Evolutionary conservation across 2,329 filamentous ascomycete genomes (phyloP).

Genomic region (Colletotrichum sp.): DNA sequence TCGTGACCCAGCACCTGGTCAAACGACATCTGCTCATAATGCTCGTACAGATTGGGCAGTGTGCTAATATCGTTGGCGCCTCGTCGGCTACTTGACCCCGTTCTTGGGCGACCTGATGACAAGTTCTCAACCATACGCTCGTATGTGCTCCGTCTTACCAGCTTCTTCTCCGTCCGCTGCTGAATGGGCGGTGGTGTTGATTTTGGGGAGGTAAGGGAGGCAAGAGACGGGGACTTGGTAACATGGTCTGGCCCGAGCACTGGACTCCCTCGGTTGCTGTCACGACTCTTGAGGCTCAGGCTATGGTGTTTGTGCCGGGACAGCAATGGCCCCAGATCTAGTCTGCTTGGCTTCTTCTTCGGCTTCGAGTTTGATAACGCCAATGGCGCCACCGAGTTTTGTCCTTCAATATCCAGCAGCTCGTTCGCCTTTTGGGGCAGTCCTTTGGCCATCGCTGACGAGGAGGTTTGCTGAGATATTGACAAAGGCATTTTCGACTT

Average conservation of each 20-base stretch:
- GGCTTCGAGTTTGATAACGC: slow-evolving; percentile 31
- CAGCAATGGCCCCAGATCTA: slow-evolving; percentile 54
- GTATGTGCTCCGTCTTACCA: slow-evolving; percentile 40
- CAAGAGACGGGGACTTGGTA: slow-evolving; percentile 46
- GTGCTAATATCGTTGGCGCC: slow-evolving; percentile 33
- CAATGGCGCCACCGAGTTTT: slow-evolving; percentile 21
- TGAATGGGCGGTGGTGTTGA: slow-evolving; percentile 26
- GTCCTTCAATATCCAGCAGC: slow-evolving; percentile 51
- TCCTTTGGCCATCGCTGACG: slow-evolving; percentile 63
- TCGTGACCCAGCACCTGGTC: slow-evolving; percentile 39
- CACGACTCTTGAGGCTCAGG: slow-evolving; percentile 15
- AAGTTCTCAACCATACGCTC: slow-evolving; percentile 26
- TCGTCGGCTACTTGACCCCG: slow-evolving; percentile 6
- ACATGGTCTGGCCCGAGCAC: slow-evolving; percentile 41
- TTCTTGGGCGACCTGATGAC: slow-evolving; percentile 15
- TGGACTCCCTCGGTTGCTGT: not conserved
- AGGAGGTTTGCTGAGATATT: slow-evolving; percentile 65
- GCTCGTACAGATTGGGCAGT: slow-evolving; percentile 58
- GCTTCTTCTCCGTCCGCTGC: slow-evolving; percentile 29
- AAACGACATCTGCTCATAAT: slow-evolving; percentile 63
- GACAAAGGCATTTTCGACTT: slow-evolving; percentile 59
- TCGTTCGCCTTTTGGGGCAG: slow-evolving; percentile 52
- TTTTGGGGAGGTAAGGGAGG: slow-evolving; percentile 40
- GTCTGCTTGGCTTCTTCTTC: slow-evolving; percentile 53
- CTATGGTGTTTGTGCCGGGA: slow-evolving; percentile 32